These are phyloP conservation scores for Arthrinium puccinioides DNA, from an alignment of 2,329 filamentous ascomycete genomes.

Conservation along the genomic window DNA sequence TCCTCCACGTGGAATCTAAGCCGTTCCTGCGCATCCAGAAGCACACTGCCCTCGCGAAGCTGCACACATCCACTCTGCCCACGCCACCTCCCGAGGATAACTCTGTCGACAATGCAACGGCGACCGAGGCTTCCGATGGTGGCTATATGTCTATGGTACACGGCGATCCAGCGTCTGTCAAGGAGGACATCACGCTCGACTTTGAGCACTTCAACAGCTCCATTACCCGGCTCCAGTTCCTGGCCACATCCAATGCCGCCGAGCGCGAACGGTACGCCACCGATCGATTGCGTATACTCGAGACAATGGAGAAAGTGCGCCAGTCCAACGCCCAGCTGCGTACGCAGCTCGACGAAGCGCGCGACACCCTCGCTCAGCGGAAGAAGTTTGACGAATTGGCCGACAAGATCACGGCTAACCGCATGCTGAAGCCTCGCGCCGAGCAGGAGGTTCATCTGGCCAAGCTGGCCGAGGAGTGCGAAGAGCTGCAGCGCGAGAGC, in stretches of 20 bases:
- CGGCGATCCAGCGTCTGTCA: slow-evolving; percentile 50
- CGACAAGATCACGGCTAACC: slow-evolving; percentile 77
- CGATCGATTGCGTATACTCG: slow-evolving; percentile 72
- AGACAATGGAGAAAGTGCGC: slow-evolving; percentile 70
- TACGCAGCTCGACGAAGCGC: slow-evolving; percentile 68
- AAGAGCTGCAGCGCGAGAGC: slow-evolving; percentile 78
- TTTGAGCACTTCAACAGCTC: slow-evolving; percentile 83
- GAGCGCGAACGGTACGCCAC: slow-evolving; percentile 78
- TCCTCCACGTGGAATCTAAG: slow-evolving; percentile 85
- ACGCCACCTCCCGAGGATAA: slow-evolving; percentile 58
- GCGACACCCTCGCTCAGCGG: slow-evolving; percentile 66
- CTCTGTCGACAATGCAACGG: slow-evolving; percentile 22
- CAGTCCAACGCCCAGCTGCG: slow-evolving; percentile 67
- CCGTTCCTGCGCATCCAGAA: slow-evolving; percentile 86
- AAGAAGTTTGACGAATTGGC: slow-evolving; percentile 85
- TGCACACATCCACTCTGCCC: slow-evolving; percentile 43
- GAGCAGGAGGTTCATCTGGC: slow-evolving; percentile 72
- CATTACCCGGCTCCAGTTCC: slow-evolving; percentile 81
- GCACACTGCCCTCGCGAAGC: slow-evolving; percentile 60
- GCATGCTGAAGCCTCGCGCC: slow-evolving; percentile 71
- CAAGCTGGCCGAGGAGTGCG: slow-evolving; percentile 83
- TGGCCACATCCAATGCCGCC: slow-evolving; percentile 71
- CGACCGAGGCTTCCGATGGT: slow-evolving; percentile 9
- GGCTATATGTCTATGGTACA: slow-evolving; percentile 27
- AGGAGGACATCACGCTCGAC: slow-evolving; percentile 79